Evolutionary conservation across 306 rosid species (phyloP), one percentile per base, ranked within the genome.

Genomic region (Quercus glauca): DNA sequence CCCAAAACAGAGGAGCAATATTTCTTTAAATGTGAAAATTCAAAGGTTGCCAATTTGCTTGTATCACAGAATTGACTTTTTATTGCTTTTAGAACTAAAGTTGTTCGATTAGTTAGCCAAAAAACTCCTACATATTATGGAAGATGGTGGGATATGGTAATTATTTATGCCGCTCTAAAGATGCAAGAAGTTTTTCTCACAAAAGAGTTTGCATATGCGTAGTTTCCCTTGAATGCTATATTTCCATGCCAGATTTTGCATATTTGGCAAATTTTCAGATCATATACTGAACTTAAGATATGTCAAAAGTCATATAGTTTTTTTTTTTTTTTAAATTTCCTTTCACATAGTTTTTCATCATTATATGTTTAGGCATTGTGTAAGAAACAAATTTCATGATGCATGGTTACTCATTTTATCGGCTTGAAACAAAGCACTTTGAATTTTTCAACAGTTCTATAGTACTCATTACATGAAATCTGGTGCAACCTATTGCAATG

Each of bases 401-500:
- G 12, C 53, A 49, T 49, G 1, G 1, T 49, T 35, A 53, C 29
- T 53, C 56, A 11, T 49, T 63, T 11, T 43, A 72, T 68, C 53
- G 21, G 49, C 69, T 15, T 76, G 71, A 45, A 20, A 5, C 7
- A 26, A 59, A 20, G 53, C 45, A 71, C 10, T 68, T 78, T 52
- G 52, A 15, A 61, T 53, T 23, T 80, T 73, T 75, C 29, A 60
- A 45, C 70, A 52, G 45, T 58, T 28, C 35, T 61, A 43, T n/a
- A 4, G 43, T 25, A 61, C 55, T 65, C 81, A 69, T 84, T 19
- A 28, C 80, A 21, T 73, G 84, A 76, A 45, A 73, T 86, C 28
- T 73, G 78, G 69, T 60, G 82, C 84, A 84, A 67, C 74, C 31
- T 20, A 20, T 76, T 76, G 20, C 55, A 58, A 71, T 88, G 91